phyloP scores from a whole-genome alignment of 1,284 basidiomycete species.

The Rhodotorula sp. region DNA sequence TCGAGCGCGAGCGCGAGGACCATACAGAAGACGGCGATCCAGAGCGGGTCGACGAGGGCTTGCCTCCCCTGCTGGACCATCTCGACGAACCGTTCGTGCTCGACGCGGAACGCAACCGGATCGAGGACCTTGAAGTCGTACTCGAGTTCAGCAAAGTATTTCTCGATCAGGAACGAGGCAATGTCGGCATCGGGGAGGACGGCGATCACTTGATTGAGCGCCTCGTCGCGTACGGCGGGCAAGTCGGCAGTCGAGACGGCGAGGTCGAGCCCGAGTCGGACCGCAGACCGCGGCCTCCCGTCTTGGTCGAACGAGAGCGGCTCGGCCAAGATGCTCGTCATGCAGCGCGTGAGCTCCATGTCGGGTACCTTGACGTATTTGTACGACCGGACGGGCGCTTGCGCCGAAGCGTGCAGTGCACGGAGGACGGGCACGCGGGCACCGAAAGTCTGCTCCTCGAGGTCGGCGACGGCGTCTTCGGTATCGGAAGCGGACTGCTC shows the following conservation, averaged over 20 bases:
- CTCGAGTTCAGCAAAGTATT: constrained; percentile 30
- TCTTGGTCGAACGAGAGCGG: constrained; percentile 36
- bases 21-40: constrained; percentile 41
- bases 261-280: constrained; percentile 38
- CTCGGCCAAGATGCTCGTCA: constrained; percentile 39
- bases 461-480: constrained; percentile 34
- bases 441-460: constrained; percentile 37
- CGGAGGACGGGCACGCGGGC: constrained; percentile 34
- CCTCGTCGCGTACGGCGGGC: constrained; percentile 23
- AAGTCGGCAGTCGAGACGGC: constrained; percentile 34
- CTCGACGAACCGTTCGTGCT: constrained; percentile 36
- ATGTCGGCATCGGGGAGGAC: constrained; percentile 39
- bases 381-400: constrained; percentile 12
- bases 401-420: constrained; percentile 27
- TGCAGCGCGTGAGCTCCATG: constrained; percentile 34
- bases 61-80: constrained; percentile 35
- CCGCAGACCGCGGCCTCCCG: constrained; percentile 35
- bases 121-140: constrained; percentile 41
- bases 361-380: constrained; percentile 18
- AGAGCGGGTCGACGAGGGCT: constrained; percentile 41
- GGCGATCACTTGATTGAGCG: constrained; percentile 38
- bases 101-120: constrained; percentile 31
- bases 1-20: constrained; percentile 42
- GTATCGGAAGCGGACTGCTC: constrained; percentile 22
- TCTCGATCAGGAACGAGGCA: constrained; percentile 26